Evolutionary conservation across 805 yeast species (phyloP).

Genomic region (Saturnispora besseyi): DNA sequence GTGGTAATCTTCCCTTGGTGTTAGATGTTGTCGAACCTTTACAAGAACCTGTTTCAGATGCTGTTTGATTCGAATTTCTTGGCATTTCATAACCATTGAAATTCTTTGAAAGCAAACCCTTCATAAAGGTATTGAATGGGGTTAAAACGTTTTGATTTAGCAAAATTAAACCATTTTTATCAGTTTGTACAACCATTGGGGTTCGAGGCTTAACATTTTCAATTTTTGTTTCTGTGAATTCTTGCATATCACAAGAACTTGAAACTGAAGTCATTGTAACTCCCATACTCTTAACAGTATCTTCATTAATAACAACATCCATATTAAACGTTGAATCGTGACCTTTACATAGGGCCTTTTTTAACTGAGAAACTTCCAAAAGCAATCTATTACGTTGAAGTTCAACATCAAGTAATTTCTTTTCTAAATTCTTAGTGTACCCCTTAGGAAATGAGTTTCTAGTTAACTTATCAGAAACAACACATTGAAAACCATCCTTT

Average conservation of each 20-base stretch:
- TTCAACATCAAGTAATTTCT: constrained; percentile 51
- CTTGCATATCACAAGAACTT: not conserved
- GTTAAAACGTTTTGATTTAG: constrained; percentile 24
- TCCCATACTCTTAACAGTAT: not conserved
- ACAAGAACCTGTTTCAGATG: not conserved
- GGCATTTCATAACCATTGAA: constrained; percentile 24
- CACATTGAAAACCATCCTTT: constrained; percentile 57
- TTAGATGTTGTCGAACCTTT: not conserved
- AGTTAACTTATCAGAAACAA: constrained; percentile 63
- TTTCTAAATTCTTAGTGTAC: constrained; percentile 67
- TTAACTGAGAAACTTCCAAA: constrained; percentile 26
- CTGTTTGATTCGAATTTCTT: not conserved
- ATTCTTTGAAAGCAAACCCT: constrained; percentile 19
- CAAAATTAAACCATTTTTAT: constrained; percentile 17
- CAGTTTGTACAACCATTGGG: constrained; percentile 4
- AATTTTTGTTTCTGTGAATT: not conserved
- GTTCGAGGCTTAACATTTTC: not conserved
- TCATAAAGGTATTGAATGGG: constrained; percentile 19
- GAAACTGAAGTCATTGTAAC: constrained; percentile 3
- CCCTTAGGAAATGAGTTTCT: constrained; percentile 77
- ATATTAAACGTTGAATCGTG: not conserved
- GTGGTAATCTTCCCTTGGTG: constrained; percentile 1
- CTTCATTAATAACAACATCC: not conserved
- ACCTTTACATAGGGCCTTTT: constrained; percentile 10
- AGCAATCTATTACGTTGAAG: constrained; percentile 39